Conservation (phyloP, 2,329 filamentous ascomycete genomes). For the Trichophyton mentagrophytes region DNA sequence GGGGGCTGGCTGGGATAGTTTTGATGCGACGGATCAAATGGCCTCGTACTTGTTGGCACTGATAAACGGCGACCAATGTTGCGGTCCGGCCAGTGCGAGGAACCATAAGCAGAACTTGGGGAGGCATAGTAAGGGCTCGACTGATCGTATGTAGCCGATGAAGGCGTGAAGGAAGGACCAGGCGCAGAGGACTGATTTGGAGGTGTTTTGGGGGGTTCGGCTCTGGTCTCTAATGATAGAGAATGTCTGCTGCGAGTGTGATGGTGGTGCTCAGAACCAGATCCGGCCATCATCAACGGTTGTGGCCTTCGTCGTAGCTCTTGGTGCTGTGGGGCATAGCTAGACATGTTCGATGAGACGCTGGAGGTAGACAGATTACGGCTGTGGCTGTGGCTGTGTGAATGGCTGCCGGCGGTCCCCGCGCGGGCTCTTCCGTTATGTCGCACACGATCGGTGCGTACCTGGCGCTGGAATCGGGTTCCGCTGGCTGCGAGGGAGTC, state of each 20-base stretch:
- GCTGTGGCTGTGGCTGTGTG: constrained; percentile 63
- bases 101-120: constrained; percentile 47
- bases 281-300: constrained; percentile 68
- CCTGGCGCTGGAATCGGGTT: constrained; percentile 82
- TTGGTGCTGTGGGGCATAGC: constrained; percentile 48
- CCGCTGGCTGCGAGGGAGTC: constrained; percentile 89
- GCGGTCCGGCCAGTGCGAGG: constrained; percentile 59
- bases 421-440: constrained; percentile 63
- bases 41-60: constrained; percentile 62
- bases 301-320: constrained; percentile 62
- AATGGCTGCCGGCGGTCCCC: constrained; percentile 61
- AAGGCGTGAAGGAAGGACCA: constrained; percentile 64
- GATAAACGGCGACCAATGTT: constrained; percentile 54
- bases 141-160: constrained; percentile 55
- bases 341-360: constrained; percentile 62
- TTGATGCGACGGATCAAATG: constrained; percentile 56
- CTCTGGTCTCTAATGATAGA: constrained; percentile 51
- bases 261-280: constrained; percentile 32
- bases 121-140: constrained; percentile 65
- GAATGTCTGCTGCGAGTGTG: constrained; percentile 40
- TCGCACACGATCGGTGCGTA: constrained; percentile 72
- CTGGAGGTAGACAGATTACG: constrained; percentile 79
- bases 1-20: constrained; percentile 11
- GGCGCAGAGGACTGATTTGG: constrained; percentile 51
- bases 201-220: constrained; percentile 50